These are phyloP conservation scores for Cornus florida DNA, from an alignment of 148 eudicot genomes.

Conservation along the genomic window DNA sequence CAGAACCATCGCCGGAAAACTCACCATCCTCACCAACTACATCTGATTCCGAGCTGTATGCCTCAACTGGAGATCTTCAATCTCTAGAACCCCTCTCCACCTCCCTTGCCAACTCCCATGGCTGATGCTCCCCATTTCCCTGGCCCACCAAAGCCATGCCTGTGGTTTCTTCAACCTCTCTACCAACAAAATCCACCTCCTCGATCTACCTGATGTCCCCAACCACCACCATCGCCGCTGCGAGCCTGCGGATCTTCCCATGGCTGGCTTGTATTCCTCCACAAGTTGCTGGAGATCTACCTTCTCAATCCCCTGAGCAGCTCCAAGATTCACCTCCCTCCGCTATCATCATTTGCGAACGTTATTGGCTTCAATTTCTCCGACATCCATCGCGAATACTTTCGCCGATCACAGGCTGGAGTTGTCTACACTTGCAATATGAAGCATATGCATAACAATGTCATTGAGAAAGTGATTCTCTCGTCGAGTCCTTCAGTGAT, in stretches of 20 bases:
- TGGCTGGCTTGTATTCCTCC: slow-evolving; percentile 6
- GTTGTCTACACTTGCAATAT: slow-evolving; percentile 29
- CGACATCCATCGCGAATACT: slow-evolving; percentile 57
- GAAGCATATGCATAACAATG: slow-evolving; percentile 53
- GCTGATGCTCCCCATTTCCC: neutral
- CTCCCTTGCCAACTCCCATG: slow-evolving; percentile 40
- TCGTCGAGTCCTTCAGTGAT: slow-evolving; percentile 43
- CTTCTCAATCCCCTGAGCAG: no score
- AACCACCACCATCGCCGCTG: neutral
- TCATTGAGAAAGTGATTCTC: slow-evolving; percentile 56
- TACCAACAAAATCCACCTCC: no score
- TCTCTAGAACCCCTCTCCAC: slow-evolving; percentile 28
- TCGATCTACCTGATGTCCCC: no score
- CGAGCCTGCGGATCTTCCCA: no score
- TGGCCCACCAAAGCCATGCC: no score
- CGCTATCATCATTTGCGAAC: slow-evolving; percentile 61
- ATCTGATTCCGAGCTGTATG: slow-evolving; percentile 47
- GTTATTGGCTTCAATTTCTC: slow-evolving; percentile 48
- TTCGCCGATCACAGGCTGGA: slow-evolving; percentile 21
- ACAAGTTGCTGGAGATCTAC: slow-evolving; percentile 21
- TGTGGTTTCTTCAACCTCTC: slow-evolving; percentile 5
- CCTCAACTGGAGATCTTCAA: slow-evolving; percentile 35
- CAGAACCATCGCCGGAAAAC: slow-evolving; percentile 28
- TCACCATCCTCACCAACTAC: slow-evolving; percentile 43
- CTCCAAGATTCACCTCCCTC: slow-evolving; percentile 36